phyloP scores from a whole-genome alignment of 495 filamentous ascomycete genomes.

The Talaromyces nanjingensis region DNA sequence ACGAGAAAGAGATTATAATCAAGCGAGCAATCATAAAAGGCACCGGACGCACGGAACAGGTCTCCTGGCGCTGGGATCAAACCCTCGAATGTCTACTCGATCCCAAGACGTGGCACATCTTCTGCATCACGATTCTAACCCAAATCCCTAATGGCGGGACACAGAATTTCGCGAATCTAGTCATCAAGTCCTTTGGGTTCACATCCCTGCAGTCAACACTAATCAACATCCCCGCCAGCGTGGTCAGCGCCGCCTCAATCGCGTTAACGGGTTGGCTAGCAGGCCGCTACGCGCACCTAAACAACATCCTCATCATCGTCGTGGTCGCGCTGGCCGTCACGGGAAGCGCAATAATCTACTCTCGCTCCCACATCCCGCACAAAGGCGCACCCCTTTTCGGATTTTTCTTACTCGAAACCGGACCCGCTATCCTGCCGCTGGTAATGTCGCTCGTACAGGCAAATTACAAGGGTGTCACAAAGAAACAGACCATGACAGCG shows the following conservation, averaged over 20 bases:
- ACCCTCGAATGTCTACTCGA: constrained; percentile 45
- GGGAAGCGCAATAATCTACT: constrained; percentile 56
- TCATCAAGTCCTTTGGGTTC: constrained; percentile 38
- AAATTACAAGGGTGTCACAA: constrained; percentile 61
- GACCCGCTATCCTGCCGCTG: constrained; percentile 49
- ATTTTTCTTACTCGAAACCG: constrained; percentile 50
- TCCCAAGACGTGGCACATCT: constrained; percentile 54
- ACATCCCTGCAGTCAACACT: constrained; percentile 33
- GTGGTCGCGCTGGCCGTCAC: constrained; percentile 31
- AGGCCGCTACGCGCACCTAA: constrained; percentile 23
- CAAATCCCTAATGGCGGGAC: constrained; percentile 39
- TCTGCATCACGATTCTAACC: constrained; percentile 47
- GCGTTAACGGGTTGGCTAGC: constrained; percentile 32
- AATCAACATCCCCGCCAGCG: constrained; percentile 34
- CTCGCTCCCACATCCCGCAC: constrained; percentile 36
- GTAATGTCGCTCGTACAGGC: constrained; percentile 47
- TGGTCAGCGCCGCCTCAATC: constrained; percentile 32
- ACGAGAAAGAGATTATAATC: constrained; percentile 48
- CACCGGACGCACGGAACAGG: constrained; percentile 44
- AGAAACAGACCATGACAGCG: constrained; percentile 49
- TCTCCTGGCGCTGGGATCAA: constrained; percentile 49
- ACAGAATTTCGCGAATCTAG: constrained; percentile 38
- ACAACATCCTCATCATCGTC: constrained; percentile 25
- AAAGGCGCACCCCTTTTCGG: constrained; percentile 47
- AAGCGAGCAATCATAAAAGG: constrained; percentile 38